phyloP scores from a whole-genome alignment of 2,329 filamentous ascomycete genomes.

The Pseudodiploospora longispora region DNA sequence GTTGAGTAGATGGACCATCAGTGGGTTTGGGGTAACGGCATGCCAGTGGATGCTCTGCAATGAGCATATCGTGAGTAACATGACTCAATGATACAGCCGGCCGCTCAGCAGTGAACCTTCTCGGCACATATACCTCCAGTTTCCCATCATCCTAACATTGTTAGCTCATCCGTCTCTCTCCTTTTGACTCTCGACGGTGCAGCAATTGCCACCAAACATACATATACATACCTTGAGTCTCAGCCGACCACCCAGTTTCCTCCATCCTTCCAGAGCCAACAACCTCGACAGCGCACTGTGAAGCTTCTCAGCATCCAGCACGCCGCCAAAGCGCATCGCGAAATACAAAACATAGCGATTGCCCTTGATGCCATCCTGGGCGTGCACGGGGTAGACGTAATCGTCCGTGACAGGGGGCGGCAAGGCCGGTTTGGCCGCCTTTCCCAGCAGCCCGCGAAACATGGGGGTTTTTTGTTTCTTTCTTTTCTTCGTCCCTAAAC shows the following conservation, averaged over 20 bases:
- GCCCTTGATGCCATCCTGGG: constrained; percentile 14
- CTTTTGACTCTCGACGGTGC: too few species aligned
- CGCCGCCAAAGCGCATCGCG: constrained; percentile 16
- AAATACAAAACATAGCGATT: constrained; percentile 9
- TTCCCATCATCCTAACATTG: constrained; percentile 10
- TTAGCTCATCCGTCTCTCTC: too few species aligned
- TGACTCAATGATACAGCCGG: constrained; percentile 34
- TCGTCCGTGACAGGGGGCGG: background rate
- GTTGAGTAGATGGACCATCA: constrained; percentile 15
- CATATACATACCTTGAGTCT: constrained; percentile 12
- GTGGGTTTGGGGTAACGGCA: background rate
- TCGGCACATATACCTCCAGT: constrained; percentile 23
- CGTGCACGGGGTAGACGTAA: constrained; percentile 9
- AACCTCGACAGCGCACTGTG: constrained; percentile 10
- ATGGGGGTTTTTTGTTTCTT: too few species aligned
- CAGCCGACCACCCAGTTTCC: constrained; percentile 16
- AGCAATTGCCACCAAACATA: background rate
- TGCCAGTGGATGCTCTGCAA: constrained; percentile 27
- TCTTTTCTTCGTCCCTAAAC: too few species aligned
- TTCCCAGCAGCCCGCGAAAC: too few species aligned
- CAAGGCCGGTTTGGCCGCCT: too few species aligned
- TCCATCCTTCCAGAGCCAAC: constrained; percentile 14
- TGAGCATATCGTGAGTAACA: constrained; percentile 21
- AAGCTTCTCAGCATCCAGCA: constrained; percentile 17
- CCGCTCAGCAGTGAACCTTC: constrained; percentile 17